These are phyloP conservation scores for Escallonia herrerae DNA, from an alignment of 129 eudicot species.

Conservation along the genomic window DNA sequence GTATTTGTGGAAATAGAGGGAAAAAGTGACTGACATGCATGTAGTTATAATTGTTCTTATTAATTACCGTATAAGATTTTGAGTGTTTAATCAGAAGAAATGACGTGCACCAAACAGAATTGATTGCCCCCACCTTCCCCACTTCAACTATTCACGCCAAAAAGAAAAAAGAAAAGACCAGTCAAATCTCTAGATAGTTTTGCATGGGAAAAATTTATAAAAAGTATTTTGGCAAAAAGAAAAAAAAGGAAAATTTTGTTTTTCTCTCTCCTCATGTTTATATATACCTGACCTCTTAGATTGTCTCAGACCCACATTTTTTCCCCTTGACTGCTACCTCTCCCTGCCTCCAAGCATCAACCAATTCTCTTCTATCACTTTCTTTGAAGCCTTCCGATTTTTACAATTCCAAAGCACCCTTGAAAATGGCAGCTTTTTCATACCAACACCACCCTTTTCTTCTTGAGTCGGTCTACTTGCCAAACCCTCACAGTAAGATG, in stretches of 20 bases:
- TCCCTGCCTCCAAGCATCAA: background rate
- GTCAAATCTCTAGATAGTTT: constrained; percentile 13
- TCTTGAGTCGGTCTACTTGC: constrained; percentile 31
- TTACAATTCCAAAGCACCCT: constrained; percentile 11
- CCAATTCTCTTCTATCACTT: constrained; percentile 2
- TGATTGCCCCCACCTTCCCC: background rate
- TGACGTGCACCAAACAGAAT: too few relatives aligned
- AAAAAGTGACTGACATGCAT: constrained; percentile 6
- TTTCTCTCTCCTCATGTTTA: constrained; percentile 3
- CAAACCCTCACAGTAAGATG: constrained; percentile 13
- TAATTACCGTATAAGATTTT: background rate
- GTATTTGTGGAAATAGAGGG: background rate
- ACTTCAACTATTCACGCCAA: background rate
- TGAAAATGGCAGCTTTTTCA: constrained; percentile 53
- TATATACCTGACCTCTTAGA: constrained; percentile 4
- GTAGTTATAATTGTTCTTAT: background rate
- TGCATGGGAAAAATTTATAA: constrained; percentile 12
- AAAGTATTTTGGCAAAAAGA: too few relatives aligned
- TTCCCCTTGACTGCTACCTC: constrained; percentile 1
- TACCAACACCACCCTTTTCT: constrained; percentile 34
- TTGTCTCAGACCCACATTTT: constrained; percentile 9
- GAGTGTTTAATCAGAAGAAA: too few relatives aligned
- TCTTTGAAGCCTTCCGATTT: background rate
- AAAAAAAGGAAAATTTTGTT: background rate
- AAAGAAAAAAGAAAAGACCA: constrained; percentile 9